Evolutionary conservation across 2,329 filamentous ascomycete genomes (phyloP).

Genomic region (Sarocladium kiliense): DNA sequence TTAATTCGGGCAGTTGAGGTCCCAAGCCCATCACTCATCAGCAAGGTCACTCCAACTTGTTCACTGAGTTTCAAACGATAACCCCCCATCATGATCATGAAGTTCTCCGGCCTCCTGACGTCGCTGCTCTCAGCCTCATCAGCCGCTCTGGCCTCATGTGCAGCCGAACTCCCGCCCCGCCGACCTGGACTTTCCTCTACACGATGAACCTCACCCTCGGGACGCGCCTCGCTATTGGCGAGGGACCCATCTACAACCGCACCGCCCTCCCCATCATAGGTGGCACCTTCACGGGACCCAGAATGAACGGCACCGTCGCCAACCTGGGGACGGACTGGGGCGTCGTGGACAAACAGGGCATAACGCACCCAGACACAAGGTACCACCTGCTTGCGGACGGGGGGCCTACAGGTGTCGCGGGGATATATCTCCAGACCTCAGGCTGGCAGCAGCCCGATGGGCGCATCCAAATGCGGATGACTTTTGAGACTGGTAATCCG

Average conservation of each 20-base stretch:
- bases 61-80: too few relatives aligned
- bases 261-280: conserved; percentile 26
- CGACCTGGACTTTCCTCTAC: too few relatives aligned
- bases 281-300: conserved; percentile 29
- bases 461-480: conserved; percentile 17
- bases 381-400: conserved; percentile 35
- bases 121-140: too few relatives aligned
- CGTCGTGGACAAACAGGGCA: conserved; percentile 26
- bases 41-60: too few relatives aligned
- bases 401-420: too few relatives aligned
- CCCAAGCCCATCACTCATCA: too few relatives aligned
- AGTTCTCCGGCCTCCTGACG: too few relatives aligned
- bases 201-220: neutral
- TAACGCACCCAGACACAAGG: conserved; percentile 32
- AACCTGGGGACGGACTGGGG: conserved; percentile 32
- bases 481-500: conserved; percentile 28
- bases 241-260: neutral
- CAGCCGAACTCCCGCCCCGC: too few relatives aligned
- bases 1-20: too few relatives aligned
- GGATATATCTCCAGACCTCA: conserved; percentile 30
- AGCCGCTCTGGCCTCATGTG: too few relatives aligned
- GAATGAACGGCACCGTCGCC: conserved; percentile 23
- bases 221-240: neutral
- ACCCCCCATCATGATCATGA: too few relatives aligned
- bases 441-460: conserved; percentile 29